Conservation (phyloP, 495 filamentous ascomycete genomes). For the Annulohypoxylon nitens region DNA sequence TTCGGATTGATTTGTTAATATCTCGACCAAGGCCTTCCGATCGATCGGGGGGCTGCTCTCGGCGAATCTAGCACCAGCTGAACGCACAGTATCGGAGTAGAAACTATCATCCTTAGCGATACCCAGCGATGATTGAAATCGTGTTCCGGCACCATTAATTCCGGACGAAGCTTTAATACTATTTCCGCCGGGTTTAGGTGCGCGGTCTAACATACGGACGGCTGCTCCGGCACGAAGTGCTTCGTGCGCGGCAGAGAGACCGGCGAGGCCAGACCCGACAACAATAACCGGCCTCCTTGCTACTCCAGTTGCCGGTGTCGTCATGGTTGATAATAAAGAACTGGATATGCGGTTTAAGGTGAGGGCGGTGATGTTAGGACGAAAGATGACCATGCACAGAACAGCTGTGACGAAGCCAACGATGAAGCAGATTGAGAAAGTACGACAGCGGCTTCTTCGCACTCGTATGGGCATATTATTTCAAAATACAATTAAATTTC, state of each 20-base stretch:
- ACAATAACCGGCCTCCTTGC: constrained; percentile 56
- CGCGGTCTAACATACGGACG: constrained; percentile 67
- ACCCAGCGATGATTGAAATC: constrained; percentile 57
- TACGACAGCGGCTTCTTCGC: constrained; percentile 39
- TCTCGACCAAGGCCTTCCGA: constrained; percentile 59
- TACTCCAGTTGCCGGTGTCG: constrained; percentile 5
- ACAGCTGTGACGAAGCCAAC: constrained; percentile 45
- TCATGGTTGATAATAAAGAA: constrained; percentile 20
- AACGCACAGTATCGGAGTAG: constrained; percentile 66
- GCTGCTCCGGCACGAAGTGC: constrained; percentile 60
- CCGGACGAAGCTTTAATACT: constrained; percentile 73
- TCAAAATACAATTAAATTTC: constrained; percentile 6
- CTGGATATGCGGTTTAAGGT: constrained; percentile 20
- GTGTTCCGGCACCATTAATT: constrained; percentile 70
- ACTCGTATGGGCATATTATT: constrained; percentile 34
- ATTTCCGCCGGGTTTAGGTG: constrained; percentile 70
- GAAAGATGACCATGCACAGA: constrained; percentile 46
- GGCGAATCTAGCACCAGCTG: constrained; percentile 55
- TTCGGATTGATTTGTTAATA: constrained; percentile 56
- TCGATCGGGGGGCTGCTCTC: constrained; percentile 32
- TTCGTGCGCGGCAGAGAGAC: constrained; percentile 62
- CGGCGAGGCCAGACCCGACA: constrained; percentile 66
- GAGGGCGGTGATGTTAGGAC: constrained; percentile 5
- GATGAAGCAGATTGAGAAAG: constrained; percentile 38
- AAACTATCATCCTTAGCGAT: constrained; percentile 56